Conservation (phyloP, 164 flowering plant species). For the Aristolochia contorta region DNA sequence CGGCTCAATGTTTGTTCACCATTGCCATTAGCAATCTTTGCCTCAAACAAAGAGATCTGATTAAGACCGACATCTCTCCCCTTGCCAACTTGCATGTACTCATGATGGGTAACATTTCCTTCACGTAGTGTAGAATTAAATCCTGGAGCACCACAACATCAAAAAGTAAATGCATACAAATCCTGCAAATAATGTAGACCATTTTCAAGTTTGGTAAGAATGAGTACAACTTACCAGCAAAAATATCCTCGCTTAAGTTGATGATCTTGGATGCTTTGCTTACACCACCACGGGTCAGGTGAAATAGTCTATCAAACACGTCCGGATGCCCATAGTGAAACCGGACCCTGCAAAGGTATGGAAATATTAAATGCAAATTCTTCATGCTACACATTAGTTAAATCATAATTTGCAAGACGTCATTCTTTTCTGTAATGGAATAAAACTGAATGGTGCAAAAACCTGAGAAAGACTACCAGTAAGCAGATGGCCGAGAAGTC, state of each 20-base stretch:
- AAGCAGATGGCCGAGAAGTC: too few relatives aligned
- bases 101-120: conserved; percentile 98
- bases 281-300: conserved; percentile 89
- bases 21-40: conserved; percentile 95
- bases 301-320: conserved; percentile 93
- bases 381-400: background rate
- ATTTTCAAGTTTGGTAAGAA: background rate
- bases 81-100: conserved; percentile 98
- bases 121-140: conserved; percentile 94
- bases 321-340: conserved; percentile 99
- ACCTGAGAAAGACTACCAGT: too few relatives aligned
- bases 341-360: conserved; percentile 54
- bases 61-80: conserved; percentile 99
- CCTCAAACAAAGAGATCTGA: conserved; percentile 94
- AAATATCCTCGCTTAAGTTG: conserved; percentile 94
- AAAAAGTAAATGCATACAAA: background rate
- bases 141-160: conserved; percentile 33
- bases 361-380: background rate
- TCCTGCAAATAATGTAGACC: too few relatives aligned
- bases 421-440: too few relatives aligned
- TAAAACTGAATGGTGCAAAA: background rate
- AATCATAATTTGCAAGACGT: too few relatives aligned
- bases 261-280: conserved; percentile 93
- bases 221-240: conserved; percentile 57
- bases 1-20: conserved; percentile 98